A percentile compares a stretch with the other conserved stretches of the same genome.
phyloP scores from a whole-genome alignment of 805 yeast species.

The Diddensiella santjacobensis region DNA sequence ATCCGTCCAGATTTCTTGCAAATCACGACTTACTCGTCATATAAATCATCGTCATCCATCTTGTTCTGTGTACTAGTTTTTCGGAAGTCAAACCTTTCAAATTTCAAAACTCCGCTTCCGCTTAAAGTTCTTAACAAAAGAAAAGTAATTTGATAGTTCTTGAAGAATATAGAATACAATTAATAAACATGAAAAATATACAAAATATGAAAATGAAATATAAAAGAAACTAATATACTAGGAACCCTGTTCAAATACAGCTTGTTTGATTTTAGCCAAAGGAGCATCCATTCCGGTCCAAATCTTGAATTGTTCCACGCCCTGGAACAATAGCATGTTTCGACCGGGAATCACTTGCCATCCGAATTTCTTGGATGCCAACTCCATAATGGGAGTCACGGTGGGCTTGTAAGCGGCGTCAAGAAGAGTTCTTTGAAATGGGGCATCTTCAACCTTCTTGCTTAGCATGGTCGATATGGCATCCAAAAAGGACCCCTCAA shows the following conservation, averaged over 20 bases:
- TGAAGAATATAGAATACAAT: too few species aligned
- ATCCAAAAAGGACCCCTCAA: constrained; percentile 49
- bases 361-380: constrained; percentile 56
- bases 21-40: constrained; percentile 56
- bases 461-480: constrained; percentile 47
- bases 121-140: too few species aligned
- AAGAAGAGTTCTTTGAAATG: constrained; percentile 53
- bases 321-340: constrained; percentile 91
- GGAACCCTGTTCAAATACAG: background rate
- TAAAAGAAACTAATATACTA: background rate
- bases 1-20: background rate
- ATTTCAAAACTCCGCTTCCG: too few species aligned
- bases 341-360: constrained; percentile 91
- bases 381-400: constrained; percentile 78
- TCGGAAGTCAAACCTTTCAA: too few species aligned
- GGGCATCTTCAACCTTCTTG: constrained; percentile 28
- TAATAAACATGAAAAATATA: too few species aligned
- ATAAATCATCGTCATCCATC: constrained; percentile 65
- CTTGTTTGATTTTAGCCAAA: background rate
- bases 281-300: constrained; percentile 51
- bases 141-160: too few species aligned
- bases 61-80: too few species aligned
- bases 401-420: constrained; percentile 96
- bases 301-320: constrained; percentile 74
- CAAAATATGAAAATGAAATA: background rate